Conservation (phyloP, 306 rosid genomes). For the Corylus heterophylla region DNA sequence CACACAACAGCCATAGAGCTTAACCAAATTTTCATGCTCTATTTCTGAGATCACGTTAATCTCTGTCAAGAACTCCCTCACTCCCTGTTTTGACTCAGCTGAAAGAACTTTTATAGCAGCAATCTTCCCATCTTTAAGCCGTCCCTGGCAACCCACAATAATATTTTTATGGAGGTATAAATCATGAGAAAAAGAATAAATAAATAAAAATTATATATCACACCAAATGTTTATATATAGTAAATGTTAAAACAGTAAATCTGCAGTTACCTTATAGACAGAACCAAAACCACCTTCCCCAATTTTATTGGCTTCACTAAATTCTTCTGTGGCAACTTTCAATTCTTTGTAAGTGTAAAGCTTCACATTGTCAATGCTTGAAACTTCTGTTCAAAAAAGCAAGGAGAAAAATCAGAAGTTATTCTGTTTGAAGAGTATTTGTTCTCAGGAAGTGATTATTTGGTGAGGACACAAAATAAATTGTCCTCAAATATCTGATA, state of each 20-base stretch:
- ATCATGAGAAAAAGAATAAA: slow-evolving; percentile 20
- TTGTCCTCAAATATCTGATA: slow-evolving; percentile 43
- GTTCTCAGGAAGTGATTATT: background rate
- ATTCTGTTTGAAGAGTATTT: background rate
- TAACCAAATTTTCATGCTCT: slow-evolving; percentile 85
- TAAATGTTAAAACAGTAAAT: background rate
- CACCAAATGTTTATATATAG: slow-evolving; percentile 8
- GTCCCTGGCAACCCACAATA: slow-evolving; percentile 59
- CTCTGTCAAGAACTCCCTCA: slow-evolving; percentile 93
- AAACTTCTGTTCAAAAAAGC: slow-evolving; percentile 44
- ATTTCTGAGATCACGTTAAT: slow-evolving; percentile 78
- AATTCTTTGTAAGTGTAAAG: slow-evolving; percentile 68
- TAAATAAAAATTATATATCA: background rate
- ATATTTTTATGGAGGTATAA: slow-evolving; percentile 21
- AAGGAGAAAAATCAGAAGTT: slow-evolving; percentile 18
- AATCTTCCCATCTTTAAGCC: slow-evolving; percentile 71
- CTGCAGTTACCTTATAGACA: slow-evolving; percentile 72
- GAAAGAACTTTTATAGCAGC: slow-evolving; percentile 98
- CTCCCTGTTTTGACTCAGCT: slow-evolving; percentile 86
- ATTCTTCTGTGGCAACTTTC: slow-evolving; percentile 66
- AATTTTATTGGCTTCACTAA: slow-evolving; percentile 69
- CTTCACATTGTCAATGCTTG: slow-evolving; percentile 65
- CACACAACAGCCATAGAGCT: slow-evolving; percentile 90
- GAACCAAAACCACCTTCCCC: slow-evolving; percentile 99
- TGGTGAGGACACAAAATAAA: slow-evolving; percentile 21